Base-by-base conservation (phyloP, 106 monocot species). In the Acorus gramineus region DNA sequence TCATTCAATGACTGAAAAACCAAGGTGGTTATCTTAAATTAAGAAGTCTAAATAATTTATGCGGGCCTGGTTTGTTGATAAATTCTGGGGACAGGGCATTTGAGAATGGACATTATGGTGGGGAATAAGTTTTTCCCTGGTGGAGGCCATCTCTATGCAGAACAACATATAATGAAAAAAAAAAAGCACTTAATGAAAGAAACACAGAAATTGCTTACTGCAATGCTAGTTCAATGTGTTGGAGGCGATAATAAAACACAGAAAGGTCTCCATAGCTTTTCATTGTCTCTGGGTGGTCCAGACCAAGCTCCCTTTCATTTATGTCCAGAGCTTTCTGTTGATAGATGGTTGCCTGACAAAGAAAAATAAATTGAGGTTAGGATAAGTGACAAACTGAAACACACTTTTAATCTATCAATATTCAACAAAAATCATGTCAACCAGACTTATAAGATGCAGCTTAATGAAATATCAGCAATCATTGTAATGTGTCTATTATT, bases 201-300 rank as follows among this genome's bases (percentile, higher is more conserved):
- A 52, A 56, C 56, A 12, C 3, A 72, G 10, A 8, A 10, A 53
- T 8, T 9, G 61, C 86, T 85, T 89, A 93, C 93, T 84, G 83
- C 49, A 93, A 76, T 56, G 93, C 89, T 66, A 89, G 65, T 81
- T 93, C 93, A 62, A 84, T 93, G 69, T 93, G 89, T 72, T 93
- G 89, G 49, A 93, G 89, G 7, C 93, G 88, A 66, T 93, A 93
- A 75, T 89, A 93, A 63, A 93, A 93, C 12, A 93, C 93, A 74
- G 93, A 89, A 67, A 93, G 89, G 77, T 93, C 93, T 11, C 93
- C 93, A 72, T 93, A 93, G 68, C 93, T 86, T 71, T 93, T 93
- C 89, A 93, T 85, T 46, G 93, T 93, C 53, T 93, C 93, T 9
- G 93, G 85, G 68, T 93, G 93, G 68, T 93, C 93, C 74, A 93